Base-by-base conservation (phyloP, 805 yeast genomes). In the Yarrowia bubula region DNA sequence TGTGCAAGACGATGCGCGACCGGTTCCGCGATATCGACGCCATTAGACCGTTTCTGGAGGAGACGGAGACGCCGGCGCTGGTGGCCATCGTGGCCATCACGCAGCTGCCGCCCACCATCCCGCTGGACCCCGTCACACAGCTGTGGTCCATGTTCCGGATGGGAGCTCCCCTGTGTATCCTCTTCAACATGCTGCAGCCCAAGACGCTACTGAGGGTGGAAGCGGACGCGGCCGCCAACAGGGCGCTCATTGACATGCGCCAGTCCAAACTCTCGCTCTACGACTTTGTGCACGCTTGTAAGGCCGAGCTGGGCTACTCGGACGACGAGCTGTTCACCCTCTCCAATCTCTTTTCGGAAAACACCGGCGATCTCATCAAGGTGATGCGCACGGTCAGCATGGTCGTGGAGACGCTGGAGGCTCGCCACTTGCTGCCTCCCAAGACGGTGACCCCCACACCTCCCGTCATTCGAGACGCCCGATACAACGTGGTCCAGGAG, bases 91-190 rank as follows among this genome's bases (percentile, higher is more conserved):
- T 89, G 85, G 75, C 84, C 88, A 55, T 89, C 88, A 44, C 64
- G 5, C 47, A 18, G 13, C 51, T 58, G 11, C 67, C 79, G 87
- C 48, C 96, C 93, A 4, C 89, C 89, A 5, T 85, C 83, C 68
- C 88, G 8, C 67, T 90, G 72, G 99, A 95, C 74, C 98, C 98
- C 3, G 98, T 90, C 1, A 91, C 97, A 1, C 92, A 91, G 68
- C 74, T 95, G 47, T 89, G 97, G 85, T 87, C 90, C 69, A 78
- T 95, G 38, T 86, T 95, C 71, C 96, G 93, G 71, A 91, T 89
- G 71, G 99, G 98, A 10, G 87, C 96, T 1, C 96, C 98, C 4
- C 79, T 95, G 46, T 92, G 98, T 75, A 83, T 90, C 46, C 78
- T 93, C 8, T 90, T 88, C 79, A 93, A 95, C 76, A 79, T 85